Percentiles rank a stretch among this genome's conserved stretches.
These are phyloP conservation scores for Heterobasidion parviporum DNA, from an alignment of 1,284 basidiomycete species.

Conservation along the genomic window DNA sequence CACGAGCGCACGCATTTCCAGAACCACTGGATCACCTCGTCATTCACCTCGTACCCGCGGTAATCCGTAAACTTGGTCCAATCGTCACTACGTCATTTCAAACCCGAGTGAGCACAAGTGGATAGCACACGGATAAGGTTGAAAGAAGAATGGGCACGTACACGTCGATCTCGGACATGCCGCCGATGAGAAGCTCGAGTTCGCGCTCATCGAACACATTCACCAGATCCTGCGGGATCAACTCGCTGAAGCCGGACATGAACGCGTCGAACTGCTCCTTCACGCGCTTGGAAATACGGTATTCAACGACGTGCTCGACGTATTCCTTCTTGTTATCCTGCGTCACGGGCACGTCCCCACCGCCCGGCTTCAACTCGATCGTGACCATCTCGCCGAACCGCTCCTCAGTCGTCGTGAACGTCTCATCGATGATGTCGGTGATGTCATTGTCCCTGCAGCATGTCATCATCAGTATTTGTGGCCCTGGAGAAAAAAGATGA, in stretches of 20 bases:
- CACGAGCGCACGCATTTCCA: constrained; percentile 97
- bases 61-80: constrained; percentile 86
- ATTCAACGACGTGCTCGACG: constrained; percentile 89
- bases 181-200: constrained; percentile 92
- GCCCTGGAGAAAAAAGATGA: constrained; percentile 1
- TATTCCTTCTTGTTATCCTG: constrained; percentile 99
- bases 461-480: neutral
- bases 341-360: constrained; percentile 81
- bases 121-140: neutral
- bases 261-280: constrained; percentile 96
- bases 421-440: constrained; percentile 90
- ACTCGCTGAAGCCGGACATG: constrained; percentile 91
- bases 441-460: constrained; percentile 83
- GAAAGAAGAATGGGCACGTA: constrained; percentile 29
- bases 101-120: neutral
- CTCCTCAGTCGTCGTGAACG: constrained; percentile 92
- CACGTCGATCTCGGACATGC: constrained; percentile 98
- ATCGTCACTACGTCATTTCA: constrained; percentile 49
- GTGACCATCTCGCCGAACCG: constrained; percentile 96
- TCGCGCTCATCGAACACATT: constrained; percentile 98
- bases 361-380: constrained; percentile 86
- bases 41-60: constrained; percentile 77
- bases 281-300: constrained; percentile 89
- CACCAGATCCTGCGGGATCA: constrained; percentile 92
- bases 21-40: constrained; percentile 99